Evolutionary conservation across 371 early-diverging fungal genomes (phyloP).

Genomic region (Mucor lusitanicus): DNA sequence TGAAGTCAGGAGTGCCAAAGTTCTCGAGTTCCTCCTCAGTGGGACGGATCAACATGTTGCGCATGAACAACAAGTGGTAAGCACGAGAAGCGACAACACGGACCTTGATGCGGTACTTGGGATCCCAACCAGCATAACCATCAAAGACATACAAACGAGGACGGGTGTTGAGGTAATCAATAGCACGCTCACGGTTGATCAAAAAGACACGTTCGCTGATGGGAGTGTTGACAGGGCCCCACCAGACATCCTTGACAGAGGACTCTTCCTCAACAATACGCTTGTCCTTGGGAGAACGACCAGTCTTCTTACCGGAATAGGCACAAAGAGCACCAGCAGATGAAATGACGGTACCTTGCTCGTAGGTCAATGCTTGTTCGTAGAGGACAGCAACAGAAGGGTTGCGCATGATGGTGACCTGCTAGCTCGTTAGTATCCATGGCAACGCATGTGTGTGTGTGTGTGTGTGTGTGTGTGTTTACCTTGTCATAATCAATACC

Average conservation of each 20-base stretch:
- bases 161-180: constrained; percentile 96
- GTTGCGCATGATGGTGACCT: constrained; percentile 66
- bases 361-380: constrained; percentile 91
- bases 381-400: constrained; percentile 85
- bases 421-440: constrained; percentile 11
- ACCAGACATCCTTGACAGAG: constrained; percentile 89
- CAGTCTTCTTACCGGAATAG: constrained; percentile 91
- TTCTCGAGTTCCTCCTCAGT: constrained; percentile 84
- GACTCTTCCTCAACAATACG: constrained; percentile 92
- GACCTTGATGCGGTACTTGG: constrained; percentile 94
- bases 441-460: no score
- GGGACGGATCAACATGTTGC: constrained; percentile 97
- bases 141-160: constrained; percentile 94
- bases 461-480: constrained; percentile 7
- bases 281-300: constrained; percentile 91
- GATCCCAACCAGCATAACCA: constrained; percentile 94
- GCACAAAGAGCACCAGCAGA: constrained; percentile 91
- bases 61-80: constrained; percentile 96
- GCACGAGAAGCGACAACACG: constrained; percentile 94
- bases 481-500: constrained; percentile 60
- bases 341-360: constrained; percentile 87
- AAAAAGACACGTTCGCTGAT: constrained; percentile 87
- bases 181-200: constrained; percentile 94
- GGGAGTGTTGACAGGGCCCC: constrained; percentile 97
- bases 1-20: constrained; percentile 95